Evolutionary conservation across 2,329 filamentous ascomycete species (phyloP).

Genomic region (Fusarium sp.): DNA sequence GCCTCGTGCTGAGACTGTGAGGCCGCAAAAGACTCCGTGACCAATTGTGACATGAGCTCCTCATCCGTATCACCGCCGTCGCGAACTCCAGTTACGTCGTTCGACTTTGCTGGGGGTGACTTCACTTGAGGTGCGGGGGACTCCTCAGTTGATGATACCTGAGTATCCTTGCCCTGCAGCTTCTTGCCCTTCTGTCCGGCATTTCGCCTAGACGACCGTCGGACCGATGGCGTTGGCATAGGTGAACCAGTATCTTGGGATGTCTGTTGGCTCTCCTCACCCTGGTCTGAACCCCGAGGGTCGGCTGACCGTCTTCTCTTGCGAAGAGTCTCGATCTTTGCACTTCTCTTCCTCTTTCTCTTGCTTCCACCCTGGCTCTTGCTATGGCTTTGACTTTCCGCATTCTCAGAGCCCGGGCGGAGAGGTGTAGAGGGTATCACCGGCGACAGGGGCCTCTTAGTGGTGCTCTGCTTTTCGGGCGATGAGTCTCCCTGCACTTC

Average conservation of each 20-base stretch:
- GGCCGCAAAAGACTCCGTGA: slow-evolving; percentile 55
- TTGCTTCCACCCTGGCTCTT: slow-evolving; percentile 33
- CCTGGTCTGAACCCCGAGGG: slow-evolving; percentile 23
- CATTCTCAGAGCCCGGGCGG: slow-evolving; percentile 13
- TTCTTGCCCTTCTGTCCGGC: slow-evolving; percentile 34
- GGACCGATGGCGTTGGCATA: slow-evolving; percentile 28
- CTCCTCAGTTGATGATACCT: slow-evolving; percentile 23
- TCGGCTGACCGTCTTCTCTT: slow-evolving; percentile 48
- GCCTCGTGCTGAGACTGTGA: slow-evolving; percentile 45
- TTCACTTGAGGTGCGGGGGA: background rate
- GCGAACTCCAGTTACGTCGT: slow-evolving; percentile 11
- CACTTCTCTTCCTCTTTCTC: slow-evolving; percentile 48
- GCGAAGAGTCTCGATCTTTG: slow-evolving; percentile 36
- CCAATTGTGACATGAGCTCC: slow-evolving; percentile 56
- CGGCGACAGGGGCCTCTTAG: slow-evolving; percentile 17
- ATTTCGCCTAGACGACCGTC: slow-evolving; percentile 42
- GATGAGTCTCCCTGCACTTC: slow-evolving; percentile 37
- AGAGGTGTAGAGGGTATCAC: slow-evolving; percentile 44
- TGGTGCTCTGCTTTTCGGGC: slow-evolving; percentile 29
- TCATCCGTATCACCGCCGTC: slow-evolving; percentile 54
- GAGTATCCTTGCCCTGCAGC: slow-evolving; percentile 16
- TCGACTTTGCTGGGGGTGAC: background rate
- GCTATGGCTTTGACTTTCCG: slow-evolving; percentile 20
- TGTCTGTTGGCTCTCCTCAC: slow-evolving; percentile 33
- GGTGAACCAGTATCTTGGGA: slow-evolving; percentile 34